These are phyloP conservation scores for Ogataea methylovora DNA, from an alignment of 805 yeast genomes.

Conservation along the genomic window DNA sequence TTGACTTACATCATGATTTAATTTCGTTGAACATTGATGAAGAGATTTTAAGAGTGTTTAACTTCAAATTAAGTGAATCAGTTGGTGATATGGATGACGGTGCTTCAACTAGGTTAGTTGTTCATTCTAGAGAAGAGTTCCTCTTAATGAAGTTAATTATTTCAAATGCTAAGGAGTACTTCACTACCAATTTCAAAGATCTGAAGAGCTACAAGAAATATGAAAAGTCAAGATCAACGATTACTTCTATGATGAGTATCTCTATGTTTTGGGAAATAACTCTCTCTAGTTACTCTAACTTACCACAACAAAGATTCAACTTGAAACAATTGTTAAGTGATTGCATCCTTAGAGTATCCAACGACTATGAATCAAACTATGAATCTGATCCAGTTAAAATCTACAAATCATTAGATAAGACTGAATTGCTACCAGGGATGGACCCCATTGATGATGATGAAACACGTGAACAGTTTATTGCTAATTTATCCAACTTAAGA, in stretches of 20 bases:
- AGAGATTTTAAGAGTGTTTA: constrained; percentile 26
- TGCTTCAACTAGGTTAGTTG: constrained; percentile 8
- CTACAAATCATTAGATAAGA: constrained; percentile 15
- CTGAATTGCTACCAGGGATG: constrained; percentile 27
- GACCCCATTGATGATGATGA: constrained; percentile 74
- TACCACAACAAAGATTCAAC: constrained; percentile 40
- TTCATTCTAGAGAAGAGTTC: constrained; percentile 60
- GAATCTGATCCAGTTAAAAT: constrained; percentile 76
- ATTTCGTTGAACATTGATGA: constrained; percentile 24
- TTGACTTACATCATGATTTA: constrained; percentile 16
- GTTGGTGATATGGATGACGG: constrained; percentile 6
- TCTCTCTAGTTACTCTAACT: constrained; percentile 35
- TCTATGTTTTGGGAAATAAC: constrained; percentile 36
- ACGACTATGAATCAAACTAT: constrained; percentile 49
- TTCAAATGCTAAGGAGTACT: constrained; percentile 34
- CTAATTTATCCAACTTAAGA: constrained; percentile 67
- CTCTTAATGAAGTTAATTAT: constrained; percentile 55
- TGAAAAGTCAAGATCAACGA: constrained; percentile 16
- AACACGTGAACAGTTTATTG: constrained; percentile 64
- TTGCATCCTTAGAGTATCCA: constrained; percentile 29
- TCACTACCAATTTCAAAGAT: constrained; percentile 16
- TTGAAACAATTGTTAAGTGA: constrained; percentile 34
- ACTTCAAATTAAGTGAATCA: constrained; percentile 4
- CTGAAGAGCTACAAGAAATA: constrained; percentile 15
- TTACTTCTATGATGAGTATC: constrained; percentile 6